Percentiles rank a stretch among this genome's conserved stretches.
Evolutionary conservation across 805 yeast genomes (phyloP).

Genomic region (Saturnispora bothae): DNA sequence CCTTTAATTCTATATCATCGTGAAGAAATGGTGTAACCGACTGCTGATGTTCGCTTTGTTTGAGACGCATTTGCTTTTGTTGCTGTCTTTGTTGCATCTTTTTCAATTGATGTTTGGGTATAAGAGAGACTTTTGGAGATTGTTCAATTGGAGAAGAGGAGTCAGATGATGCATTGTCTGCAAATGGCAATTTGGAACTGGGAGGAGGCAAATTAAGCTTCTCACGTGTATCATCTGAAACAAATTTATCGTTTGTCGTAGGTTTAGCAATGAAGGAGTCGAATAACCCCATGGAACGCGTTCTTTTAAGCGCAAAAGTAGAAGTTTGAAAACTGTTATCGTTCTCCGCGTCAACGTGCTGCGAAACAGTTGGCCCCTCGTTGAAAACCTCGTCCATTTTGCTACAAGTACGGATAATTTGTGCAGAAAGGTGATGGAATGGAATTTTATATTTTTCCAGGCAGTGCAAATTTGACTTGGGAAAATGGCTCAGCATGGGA

Average conservation of each 20-base stretch:
- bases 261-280: background rate
- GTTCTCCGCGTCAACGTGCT: conserved; percentile 59
- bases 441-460: background rate
- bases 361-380: conserved; percentile 55
- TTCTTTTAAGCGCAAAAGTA: conserved; percentile 67
- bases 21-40: conserved; percentile 30
- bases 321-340: conserved; percentile 61
- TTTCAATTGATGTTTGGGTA: conserved; percentile 25
- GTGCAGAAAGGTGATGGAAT: too few relatives aligned
- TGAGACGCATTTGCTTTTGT: conserved; percentile 10
- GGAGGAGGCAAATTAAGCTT: conserved; percentile 39
- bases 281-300: conserved; percentile 65
- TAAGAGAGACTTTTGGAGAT: conserved; percentile 13
- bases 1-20: conserved; percentile 76
- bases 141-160: conserved; percentile 19
- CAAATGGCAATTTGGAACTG: background rate
- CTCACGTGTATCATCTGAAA: conserved; percentile 89
- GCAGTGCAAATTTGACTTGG: background rate
- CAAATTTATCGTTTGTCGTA: conserved; percentile 21
- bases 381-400: conserved; percentile 28
- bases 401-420: too few relatives aligned
- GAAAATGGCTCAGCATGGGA: background rate
- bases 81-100: conserved; percentile 13
- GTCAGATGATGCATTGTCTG: conserved; percentile 13
- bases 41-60: conserved; percentile 10